phyloP scores from a whole-genome alignment of 1,284 basidiomycete species.

The Pseudozyma sp. region DNA sequence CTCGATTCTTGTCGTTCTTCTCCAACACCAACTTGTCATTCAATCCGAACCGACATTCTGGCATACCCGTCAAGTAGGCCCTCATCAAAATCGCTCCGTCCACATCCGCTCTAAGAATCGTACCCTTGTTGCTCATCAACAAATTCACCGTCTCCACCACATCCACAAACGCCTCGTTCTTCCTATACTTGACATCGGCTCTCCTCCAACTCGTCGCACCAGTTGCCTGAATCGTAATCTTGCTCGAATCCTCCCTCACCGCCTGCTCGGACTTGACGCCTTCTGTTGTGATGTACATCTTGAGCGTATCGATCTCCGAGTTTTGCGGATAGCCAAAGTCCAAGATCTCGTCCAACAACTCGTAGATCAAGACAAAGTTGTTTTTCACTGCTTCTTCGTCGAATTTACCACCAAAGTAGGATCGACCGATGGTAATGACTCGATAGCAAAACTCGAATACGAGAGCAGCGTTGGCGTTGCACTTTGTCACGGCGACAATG shows the following conservation, averaged over 20 bases:
- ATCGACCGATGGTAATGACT: constrained; percentile 90
- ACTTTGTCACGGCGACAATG: constrained; percentile 94
- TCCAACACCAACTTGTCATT: constrained; percentile 98
- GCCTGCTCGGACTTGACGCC: constrained; percentile 85
- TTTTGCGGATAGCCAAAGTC: constrained; percentile 99
- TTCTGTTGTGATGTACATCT: constrained; percentile 98
- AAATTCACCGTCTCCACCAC: constrained; percentile 96
- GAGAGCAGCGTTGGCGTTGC: constrained; percentile 95
- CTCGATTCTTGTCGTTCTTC: constrained; percentile 73
- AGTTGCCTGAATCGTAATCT: constrained; percentile 95
- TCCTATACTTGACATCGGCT: constrained; percentile 94
- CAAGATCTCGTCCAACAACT: constrained; percentile 77
- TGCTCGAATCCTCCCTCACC: constrained; percentile 88
- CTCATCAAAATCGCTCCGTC: constrained; percentile 98
- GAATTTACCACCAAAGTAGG: constrained; percentile 96
- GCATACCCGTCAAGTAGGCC: constrained; percentile 93
- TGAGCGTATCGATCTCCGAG: constrained; percentile 95
- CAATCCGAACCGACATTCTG: constrained; percentile 97
- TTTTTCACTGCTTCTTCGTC: constrained; percentile 97
- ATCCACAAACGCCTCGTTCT: constrained; percentile 98
- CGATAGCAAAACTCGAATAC: constrained; percentile 98
- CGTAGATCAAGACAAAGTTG: constrained; percentile 77
- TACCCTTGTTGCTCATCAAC: constrained; percentile 95
- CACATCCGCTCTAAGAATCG: constrained; percentile 92
- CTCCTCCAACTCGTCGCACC: constrained; percentile 93